A percentile compares a stretch with the other conserved stretches of the same genome.
phyloP scores from a whole-genome alignment of 1,284 basidiomycete genomes.

The Malassezia sympodialis region DNA sequence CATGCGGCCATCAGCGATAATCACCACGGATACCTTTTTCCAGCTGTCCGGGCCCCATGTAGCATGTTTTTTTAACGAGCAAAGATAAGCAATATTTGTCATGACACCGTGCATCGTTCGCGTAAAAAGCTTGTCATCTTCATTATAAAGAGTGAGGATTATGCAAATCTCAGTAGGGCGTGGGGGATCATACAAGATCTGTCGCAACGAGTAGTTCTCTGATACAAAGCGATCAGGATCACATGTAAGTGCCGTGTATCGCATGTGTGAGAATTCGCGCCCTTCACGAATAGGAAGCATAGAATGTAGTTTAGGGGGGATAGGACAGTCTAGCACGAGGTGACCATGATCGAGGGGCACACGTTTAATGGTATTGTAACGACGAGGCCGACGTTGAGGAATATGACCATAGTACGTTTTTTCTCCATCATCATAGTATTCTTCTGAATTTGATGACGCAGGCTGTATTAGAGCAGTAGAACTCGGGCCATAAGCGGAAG shows the following conservation, averaged over 20 bases:
- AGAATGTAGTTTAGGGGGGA: slow-evolving; percentile 50
- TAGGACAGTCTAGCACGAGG: slow-evolving; percentile 47
- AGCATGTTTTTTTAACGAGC: slow-evolving; percentile 80
- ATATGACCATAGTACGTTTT: slow-evolving; percentile 9
- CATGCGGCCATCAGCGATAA: slow-evolving; percentile 86
- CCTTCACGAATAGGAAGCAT: slow-evolving; percentile 16
- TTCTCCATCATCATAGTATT: not conserved
- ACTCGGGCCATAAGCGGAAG: not conserved
- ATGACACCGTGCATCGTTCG: slow-evolving; percentile 92
- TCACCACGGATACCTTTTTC: slow-evolving; percentile 64
- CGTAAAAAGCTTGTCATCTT: slow-evolving; percentile 85
- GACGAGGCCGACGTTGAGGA: slow-evolving; percentile 30
- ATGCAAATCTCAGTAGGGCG: slow-evolving; percentile 77
- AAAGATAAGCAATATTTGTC: slow-evolving; percentile 56
- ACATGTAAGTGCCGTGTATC: slow-evolving; percentile 43
- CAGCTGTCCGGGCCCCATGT: slow-evolving; percentile 94
- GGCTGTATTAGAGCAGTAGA: not conserved
- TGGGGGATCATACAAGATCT: slow-evolving; percentile 59
- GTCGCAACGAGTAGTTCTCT: slow-evolving; percentile 72
- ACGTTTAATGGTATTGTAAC: slow-evolving; percentile 49
- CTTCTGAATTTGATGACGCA: no score
- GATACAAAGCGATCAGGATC: slow-evolving; percentile 76
- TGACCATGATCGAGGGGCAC: slow-evolving; percentile 48
- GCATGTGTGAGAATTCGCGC: slow-evolving; percentile 67
- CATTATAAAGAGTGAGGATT: slow-evolving; percentile 77